Percentiles rank a stretch among this genome's conserved stretches.
These are phyloP conservation scores for Lachnum nothofagi DNA, from an alignment of 2,329 filamentous ascomycete genomes.

Conservation along the genomic window DNA sequence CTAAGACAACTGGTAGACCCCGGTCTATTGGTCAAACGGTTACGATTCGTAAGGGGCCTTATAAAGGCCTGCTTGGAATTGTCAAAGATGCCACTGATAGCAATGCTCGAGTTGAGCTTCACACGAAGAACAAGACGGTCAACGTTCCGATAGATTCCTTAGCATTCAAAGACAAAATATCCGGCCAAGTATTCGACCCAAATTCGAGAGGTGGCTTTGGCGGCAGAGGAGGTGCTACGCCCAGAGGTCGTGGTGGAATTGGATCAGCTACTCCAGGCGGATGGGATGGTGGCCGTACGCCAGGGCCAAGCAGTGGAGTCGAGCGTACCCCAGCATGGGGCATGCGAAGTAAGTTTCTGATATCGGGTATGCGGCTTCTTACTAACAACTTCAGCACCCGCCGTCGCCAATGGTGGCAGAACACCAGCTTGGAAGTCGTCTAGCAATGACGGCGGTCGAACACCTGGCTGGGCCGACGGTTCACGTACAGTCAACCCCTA, in stretches of 20 bases:
- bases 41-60: conserved; percentile 76
- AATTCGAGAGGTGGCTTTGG: conserved; percentile 44
- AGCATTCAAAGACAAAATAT: conserved; percentile 79
- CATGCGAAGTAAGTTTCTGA: conserved; percentile 53
- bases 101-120: conserved; percentile 82
- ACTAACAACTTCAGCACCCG: conserved; percentile 41
- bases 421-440: conserved; percentile 63
- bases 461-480: conserved; percentile 66
- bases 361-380: not conserved
- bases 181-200: conserved; percentile 72
- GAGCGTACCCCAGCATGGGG: conserved; percentile 77
- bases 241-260: conserved; percentile 41
- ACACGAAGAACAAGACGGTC: conserved; percentile 89
- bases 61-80: conserved; percentile 90
- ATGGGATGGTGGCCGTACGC: conserved; percentile 68
- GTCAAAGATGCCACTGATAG: conserved; percentile 90
- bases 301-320: conserved; percentile 52
- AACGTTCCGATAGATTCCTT: conserved; percentile 76
- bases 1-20: conserved; percentile 72
- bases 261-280: conserved; percentile 45
- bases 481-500: conserved; percentile 60
- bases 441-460: conserved; percentile 48
- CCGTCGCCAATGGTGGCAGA: conserved; percentile 49
- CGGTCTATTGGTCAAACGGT: conserved; percentile 86
- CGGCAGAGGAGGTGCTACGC: conserved; percentile 39